Conservation (phyloP, 495 filamentous ascomycete species). For the Penicillium desertorum region DNA sequence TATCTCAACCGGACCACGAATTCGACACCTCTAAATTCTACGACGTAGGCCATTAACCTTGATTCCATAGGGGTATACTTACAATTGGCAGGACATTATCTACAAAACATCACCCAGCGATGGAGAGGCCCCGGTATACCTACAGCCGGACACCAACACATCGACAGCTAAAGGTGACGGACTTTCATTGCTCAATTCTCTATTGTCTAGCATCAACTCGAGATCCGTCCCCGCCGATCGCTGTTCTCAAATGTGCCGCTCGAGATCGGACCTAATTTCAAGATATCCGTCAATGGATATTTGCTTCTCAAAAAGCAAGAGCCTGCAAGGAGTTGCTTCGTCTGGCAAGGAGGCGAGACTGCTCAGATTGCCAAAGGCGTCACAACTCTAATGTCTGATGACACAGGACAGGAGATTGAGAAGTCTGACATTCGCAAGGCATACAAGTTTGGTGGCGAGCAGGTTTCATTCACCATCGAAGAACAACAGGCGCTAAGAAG, state of each 20-base stretch:
- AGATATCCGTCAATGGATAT: slow-evolving; percentile 90
- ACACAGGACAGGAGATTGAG: slow-evolving; percentile 71
- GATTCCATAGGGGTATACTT: not conserved
- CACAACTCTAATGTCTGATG: slow-evolving; percentile 70
- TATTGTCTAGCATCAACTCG: slow-evolving; percentile 88
- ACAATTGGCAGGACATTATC: slow-evolving; percentile 66
- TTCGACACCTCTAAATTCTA: slow-evolving; percentile 91
- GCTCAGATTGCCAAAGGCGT: slow-evolving; percentile 73
- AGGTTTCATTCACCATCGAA: slow-evolving; percentile 79
- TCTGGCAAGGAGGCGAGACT: slow-evolving; percentile 81
- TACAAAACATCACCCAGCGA: slow-evolving; percentile 62
- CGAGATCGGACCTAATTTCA: slow-evolving; percentile 80
- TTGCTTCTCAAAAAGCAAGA: slow-evolving; percentile 81
- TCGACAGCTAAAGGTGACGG: slow-evolving; percentile 64
- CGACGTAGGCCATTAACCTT: slow-evolving; percentile 57
- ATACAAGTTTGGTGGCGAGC: slow-evolving; percentile 92
- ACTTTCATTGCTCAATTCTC: slow-evolving; percentile 73
- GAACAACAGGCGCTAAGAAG: slow-evolving; percentile 73
- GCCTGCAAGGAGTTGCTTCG: slow-evolving; percentile 74
- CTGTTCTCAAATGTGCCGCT: slow-evolving; percentile 82
- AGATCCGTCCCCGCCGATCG: slow-evolving; percentile 80
- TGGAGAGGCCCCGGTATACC: slow-evolving; percentile 63
- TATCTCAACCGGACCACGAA: slow-evolving; percentile 67
- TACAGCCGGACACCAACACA: slow-evolving; percentile 48
- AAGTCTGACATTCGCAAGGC: slow-evolving; percentile 84